phyloP scores from a whole-genome alignment of 2,329 filamentous ascomycete species.

The Albophoma yamanashiensis region DNA sequence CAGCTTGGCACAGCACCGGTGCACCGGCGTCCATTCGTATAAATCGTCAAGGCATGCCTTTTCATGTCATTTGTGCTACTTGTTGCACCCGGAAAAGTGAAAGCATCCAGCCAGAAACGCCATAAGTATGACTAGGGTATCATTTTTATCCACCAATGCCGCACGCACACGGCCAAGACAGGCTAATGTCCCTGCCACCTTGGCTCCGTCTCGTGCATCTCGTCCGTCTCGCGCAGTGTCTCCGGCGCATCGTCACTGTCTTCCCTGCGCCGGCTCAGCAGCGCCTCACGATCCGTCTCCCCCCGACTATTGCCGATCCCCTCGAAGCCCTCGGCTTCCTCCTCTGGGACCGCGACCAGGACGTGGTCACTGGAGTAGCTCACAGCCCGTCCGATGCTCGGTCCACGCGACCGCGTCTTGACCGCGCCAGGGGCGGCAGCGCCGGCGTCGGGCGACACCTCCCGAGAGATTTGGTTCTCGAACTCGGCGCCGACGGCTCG shows the following conservation, averaged over 20 bases:
- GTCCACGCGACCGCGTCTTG: conserved; percentile 12
- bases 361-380: conserved; percentile 27
- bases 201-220: conserved; percentile 13
- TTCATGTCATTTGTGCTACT: not conserved
- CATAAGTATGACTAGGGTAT: not conserved
- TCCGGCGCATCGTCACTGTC: conserved; percentile 10
- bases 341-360: conserved; percentile 28
- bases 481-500: conserved; percentile 21
- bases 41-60: not conserved
- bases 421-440: conserved; percentile 3
- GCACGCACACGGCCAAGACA: not conserved
- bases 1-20: not conserved
- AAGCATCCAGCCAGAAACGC: not conserved
- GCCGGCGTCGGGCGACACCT: conserved; percentile 1
- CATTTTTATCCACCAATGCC: not conserved
- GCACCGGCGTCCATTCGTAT: not conserved
- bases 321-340: conserved; percentile 16
- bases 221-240: conserved; percentile 14
- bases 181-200: conserved; percentile 10
- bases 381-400: conserved; percentile 15
- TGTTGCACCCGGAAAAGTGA: not conserved
- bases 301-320: not conserved
- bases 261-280: conserved; percentile 9
- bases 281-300: conserved; percentile 3
- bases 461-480: conserved; percentile 9